Conservation (phyloP, 768 basidiomycete species). For the Phaffia tasmanica region DNA sequence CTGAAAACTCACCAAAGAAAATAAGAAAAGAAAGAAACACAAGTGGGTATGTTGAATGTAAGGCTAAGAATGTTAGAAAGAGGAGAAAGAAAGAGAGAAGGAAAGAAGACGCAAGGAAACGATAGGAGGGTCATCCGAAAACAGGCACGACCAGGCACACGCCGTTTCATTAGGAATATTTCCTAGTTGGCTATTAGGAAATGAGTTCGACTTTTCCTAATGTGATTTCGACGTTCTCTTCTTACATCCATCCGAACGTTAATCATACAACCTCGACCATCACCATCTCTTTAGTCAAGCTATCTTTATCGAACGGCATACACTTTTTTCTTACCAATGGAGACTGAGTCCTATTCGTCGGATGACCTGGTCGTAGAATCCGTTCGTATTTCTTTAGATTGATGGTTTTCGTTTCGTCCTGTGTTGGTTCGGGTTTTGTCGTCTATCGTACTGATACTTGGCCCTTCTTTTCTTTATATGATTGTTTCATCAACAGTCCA, state of each 20-base stretch:
- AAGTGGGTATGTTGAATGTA: too few species aligned
- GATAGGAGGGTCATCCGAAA: neutral
- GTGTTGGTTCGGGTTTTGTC: neutral
- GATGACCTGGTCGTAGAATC: slow-evolving; percentile 9
- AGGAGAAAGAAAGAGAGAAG: neutral
- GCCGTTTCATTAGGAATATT: too few species aligned
- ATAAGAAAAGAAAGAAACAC: neutral
- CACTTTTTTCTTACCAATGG: neutral
- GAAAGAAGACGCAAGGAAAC: neutral
- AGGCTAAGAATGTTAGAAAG: neutral
- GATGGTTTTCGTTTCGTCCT: neutral
- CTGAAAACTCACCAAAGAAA: too few species aligned
- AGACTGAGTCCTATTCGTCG: neutral
- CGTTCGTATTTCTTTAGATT: neutral
- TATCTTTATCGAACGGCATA: neutral
- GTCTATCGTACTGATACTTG: neutral
- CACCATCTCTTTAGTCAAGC: too few species aligned
- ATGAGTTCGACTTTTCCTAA: too few species aligned
- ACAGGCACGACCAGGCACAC: too few species aligned
- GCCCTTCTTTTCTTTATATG: too few species aligned
- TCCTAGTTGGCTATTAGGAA: too few species aligned
- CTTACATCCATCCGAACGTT: too few species aligned
- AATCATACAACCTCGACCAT: too few species aligned
- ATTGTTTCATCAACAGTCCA: slow-evolving; percentile 6
- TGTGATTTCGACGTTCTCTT: too few species aligned